Conservation (phyloP, 2,329 filamentous ascomycete genomes). For the Fusarium ramigenum region DNA sequence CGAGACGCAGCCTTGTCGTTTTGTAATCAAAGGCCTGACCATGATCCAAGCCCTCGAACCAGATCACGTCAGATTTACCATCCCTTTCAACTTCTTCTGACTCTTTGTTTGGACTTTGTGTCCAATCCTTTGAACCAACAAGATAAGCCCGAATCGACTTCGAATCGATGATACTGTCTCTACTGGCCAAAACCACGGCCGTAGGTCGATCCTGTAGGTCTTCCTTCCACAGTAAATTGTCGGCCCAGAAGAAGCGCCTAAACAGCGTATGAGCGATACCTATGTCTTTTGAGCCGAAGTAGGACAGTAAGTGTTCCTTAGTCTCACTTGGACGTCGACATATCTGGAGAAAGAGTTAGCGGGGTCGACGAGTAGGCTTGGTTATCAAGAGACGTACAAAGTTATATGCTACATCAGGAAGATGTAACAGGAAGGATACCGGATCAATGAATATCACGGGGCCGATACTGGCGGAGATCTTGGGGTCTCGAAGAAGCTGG, state of each 20-base stretch:
- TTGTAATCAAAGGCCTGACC: constrained; percentile 61
- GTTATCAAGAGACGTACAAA: too few relatives aligned
- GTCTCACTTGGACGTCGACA: constrained; percentile 54
- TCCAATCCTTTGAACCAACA: constrained; percentile 45
- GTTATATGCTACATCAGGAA: constrained; percentile 71
- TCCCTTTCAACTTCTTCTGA: constrained; percentile 41
- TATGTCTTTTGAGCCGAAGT: constrained; percentile 68
- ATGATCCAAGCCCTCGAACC: constrained; percentile 64
- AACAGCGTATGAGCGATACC: constrained; percentile 66
- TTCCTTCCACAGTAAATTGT: constrained; percentile 69
- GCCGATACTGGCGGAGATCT: constrained; percentile 50
- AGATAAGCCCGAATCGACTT: constrained; percentile 62
- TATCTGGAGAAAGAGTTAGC: constrained; percentile 47
- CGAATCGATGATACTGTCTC: constrained; percentile 65
- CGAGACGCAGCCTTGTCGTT: constrained; percentile 44
- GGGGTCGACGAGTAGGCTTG: too few relatives aligned
- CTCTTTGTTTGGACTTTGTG: constrained; percentile 16
- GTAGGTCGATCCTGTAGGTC: constrained; percentile 55
- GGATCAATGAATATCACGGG: constrained; percentile 67
- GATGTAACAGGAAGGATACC: constrained; percentile 67
- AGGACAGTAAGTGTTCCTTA: constrained; percentile 69
- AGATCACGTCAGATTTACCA: constrained; percentile 59
- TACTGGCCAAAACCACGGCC: constrained; percentile 60
- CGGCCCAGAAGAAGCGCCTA: constrained; percentile 68
- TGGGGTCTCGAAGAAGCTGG: constrained; percentile 60